These are phyloP conservation scores for Aspergillus fructus DNA, from an alignment of 2,329 filamentous ascomycete species.

Conservation along the genomic window DNA sequence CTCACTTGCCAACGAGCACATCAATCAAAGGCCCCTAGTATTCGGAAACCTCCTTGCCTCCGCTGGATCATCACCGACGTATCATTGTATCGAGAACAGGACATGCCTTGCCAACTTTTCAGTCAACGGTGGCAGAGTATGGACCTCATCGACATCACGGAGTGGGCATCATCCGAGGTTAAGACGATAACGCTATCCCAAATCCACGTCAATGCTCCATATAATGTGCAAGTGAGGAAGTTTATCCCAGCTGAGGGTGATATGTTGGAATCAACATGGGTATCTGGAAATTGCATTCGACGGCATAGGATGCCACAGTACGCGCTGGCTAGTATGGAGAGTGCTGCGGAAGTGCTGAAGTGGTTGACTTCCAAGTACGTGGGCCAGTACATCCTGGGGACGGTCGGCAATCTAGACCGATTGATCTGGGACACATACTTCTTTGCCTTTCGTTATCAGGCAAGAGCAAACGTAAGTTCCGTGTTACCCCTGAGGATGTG, in stretches of 20 bases:
- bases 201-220: conserved; percentile 9
- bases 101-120: conserved; percentile 13
- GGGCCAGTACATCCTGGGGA: conserved; percentile 5
- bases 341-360: conserved; percentile 2
- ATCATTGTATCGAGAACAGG: conserved; percentile 12
- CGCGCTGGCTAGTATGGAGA: conserved; percentile 9
- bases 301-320: conserved; percentile 9
- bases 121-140: conserved; percentile 13
- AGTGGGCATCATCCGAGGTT: conserved; percentile 11
- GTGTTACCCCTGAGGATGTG: not conserved
- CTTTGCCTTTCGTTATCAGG: conserved; percentile 11
- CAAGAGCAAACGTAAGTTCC: conserved; percentile 13
- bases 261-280: conserved; percentile 11
- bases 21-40: conserved; percentile 5
- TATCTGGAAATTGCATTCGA: not conserved
- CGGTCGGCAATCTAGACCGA: conserved; percentile 8
- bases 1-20: conserved; percentile 12
- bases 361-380: conserved; percentile 8
- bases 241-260: conserved; percentile 9
- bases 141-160: conserved; percentile 12
- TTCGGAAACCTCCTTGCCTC: conserved; percentile 8
- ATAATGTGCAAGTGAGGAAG: conserved; percentile 8
- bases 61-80: conserved; percentile 14
- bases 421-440: conserved; percentile 13
- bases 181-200: conserved; percentile 12